Evolutionary conservation across 345 rosid species (phyloP).

Genomic region (Lepidium didymum): DNA sequence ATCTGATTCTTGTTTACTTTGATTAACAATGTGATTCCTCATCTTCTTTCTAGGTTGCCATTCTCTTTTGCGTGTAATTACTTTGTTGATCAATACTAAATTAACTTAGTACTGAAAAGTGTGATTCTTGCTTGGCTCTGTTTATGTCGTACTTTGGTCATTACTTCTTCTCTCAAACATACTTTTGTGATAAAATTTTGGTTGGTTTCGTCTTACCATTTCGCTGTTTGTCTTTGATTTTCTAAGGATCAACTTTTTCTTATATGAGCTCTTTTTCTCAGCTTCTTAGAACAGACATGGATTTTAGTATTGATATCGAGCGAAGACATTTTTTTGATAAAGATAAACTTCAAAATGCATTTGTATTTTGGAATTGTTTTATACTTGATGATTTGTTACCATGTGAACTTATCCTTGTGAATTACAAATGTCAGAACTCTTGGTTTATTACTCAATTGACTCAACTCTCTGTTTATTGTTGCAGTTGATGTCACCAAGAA

Average conservation of each 20-base stretch:
- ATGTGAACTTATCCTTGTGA: too few species aligned
- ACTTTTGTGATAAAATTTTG: neutral
- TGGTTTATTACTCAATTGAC: neutral
- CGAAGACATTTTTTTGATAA: too few species aligned
- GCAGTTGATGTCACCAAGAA: conserved; percentile 37
- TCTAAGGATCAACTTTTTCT: neutral
- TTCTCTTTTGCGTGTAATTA: neutral
- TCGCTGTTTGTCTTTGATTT: neutral
- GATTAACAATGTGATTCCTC: neutral
- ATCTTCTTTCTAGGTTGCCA: neutral
- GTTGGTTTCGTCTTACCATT: neutral
- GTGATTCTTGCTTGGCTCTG: neutral
- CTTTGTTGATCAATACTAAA: neutral
- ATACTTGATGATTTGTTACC: too few species aligned
- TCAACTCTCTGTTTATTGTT: neutral
- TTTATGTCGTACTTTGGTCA: neutral
- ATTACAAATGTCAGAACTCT: neutral
- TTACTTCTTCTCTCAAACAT: neutral
- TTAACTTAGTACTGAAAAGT: neutral
- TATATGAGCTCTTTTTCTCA: neutral
- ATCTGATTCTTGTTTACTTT: neutral
- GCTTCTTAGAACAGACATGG: too few species aligned
- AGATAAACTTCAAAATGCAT: neutral
- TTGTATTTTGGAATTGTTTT: neutral
- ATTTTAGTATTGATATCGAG: too few species aligned